phyloP scores from a whole-genome alignment of 352 stramenopile species.

The Globisporangium heterothallicum region DNA sequence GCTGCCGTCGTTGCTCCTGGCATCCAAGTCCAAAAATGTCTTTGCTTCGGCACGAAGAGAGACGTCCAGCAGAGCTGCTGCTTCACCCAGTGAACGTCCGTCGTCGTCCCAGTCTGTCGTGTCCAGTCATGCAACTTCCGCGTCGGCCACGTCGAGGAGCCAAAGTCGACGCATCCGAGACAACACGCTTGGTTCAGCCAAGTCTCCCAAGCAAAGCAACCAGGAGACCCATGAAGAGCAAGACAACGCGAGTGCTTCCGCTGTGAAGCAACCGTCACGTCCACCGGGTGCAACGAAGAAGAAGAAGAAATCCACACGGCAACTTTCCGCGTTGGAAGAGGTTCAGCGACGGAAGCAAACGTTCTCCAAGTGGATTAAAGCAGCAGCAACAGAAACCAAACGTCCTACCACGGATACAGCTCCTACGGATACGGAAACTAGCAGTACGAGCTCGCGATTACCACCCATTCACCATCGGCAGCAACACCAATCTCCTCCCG shows the following conservation, averaged over 20 bases:
- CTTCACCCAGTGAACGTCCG: slow-evolving; percentile 1
- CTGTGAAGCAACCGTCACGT: not conserved
- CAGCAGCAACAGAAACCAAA: not conserved
- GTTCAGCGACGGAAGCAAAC: slow-evolving; percentile 66
- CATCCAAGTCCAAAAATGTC: slow-evolving; percentile 27
- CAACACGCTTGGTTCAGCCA: not conserved
- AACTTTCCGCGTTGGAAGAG: slow-evolving; percentile 39
- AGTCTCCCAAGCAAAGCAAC: slow-evolving; percentile 20
- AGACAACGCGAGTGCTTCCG: not conserved
- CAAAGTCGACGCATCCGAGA: slow-evolving; percentile 1
- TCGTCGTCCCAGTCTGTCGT: not conserved
- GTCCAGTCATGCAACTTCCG: not conserved
- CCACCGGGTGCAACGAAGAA: slow-evolving; percentile 28
- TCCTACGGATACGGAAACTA: not conserved
- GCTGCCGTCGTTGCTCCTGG: slow-evolving; percentile 57
- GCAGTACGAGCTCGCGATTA: not conserved
- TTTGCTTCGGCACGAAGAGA: slow-evolving; percentile 4
- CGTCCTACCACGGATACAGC: not conserved
- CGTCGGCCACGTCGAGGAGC: not conserved
- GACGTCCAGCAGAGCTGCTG: slow-evolving; percentile 5
- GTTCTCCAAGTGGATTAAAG: slow-evolving; percentile 72
- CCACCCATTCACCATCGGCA: slow-evolving; percentile 12
- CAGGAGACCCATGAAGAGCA: slow-evolving; percentile 32
- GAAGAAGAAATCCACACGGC: slow-evolving; percentile 18
- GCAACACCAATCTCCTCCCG: too few relatives aligned